Percentiles rank a stretch among this genome's conserved stretches.
These are phyloP conservation scores for Daldinia caldariorum DNA, from an alignment of 495 filamentous ascomycete species.

Conservation along the genomic window DNA sequence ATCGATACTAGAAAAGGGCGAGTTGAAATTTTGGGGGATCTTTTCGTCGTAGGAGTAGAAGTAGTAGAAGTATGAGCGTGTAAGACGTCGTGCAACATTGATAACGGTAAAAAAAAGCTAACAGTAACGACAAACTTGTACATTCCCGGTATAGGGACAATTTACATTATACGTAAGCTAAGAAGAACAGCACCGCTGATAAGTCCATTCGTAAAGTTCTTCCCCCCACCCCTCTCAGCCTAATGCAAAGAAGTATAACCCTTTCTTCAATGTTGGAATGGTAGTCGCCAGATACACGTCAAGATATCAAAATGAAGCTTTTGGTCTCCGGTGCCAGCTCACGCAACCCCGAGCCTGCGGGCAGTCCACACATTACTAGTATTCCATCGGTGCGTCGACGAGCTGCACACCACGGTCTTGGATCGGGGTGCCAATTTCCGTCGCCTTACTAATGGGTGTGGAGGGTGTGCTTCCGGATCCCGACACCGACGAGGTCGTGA, in stretches of 20 bases:
- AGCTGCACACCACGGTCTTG: constrained; percentile 73
- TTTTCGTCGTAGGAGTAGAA: not conserved
- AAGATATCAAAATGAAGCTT: not conserved
- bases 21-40: not conserved
- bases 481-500: constrained; percentile 43
- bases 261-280: not conserved
- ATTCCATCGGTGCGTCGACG: constrained; percentile 86
- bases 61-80: no score
- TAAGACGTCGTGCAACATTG: not conserved
- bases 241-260: not conserved
- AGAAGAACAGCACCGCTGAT: not conserved
- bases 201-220: not conserved
- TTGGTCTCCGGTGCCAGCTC: not conserved
- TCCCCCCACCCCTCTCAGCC: not conserved
- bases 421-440: constrained; percentile 44
- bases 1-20: no score
- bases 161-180: constrained; percentile 29
- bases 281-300: not conserved
- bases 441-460: constrained; percentile 42
- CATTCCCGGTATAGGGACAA: constrained; percentile 20
- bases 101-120: not conserved
- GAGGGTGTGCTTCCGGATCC: constrained; percentile 39
- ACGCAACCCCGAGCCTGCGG: not conserved
- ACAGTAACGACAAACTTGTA: constrained; percentile 18
- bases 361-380: constrained; percentile 59